Evolutionary conservation across 2,329 filamentous ascomycete species (phyloP).

Genomic region (Fusarium anthophilum): DNA sequence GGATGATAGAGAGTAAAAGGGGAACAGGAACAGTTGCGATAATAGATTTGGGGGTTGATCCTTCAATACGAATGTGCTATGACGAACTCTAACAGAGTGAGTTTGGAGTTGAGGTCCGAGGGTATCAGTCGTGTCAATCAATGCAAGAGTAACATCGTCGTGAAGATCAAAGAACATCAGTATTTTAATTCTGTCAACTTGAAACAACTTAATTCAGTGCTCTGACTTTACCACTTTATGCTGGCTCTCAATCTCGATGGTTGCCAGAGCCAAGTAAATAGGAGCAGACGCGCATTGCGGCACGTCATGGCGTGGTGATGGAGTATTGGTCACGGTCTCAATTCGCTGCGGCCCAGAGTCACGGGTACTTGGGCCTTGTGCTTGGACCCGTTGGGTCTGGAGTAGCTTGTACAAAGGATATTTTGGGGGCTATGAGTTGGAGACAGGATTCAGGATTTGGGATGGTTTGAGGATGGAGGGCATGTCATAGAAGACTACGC

Average conservation of each 20-base stretch:
- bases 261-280: background rate
- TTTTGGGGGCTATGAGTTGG: background rate
- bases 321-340: background rate
- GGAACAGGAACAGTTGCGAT: background rate
- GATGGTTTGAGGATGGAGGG: background rate
- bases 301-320: slow-evolving; percentile 8
- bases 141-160: background rate
- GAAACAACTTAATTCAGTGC: background rate
- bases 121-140: background rate
- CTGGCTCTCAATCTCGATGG: background rate
- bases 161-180: background rate
- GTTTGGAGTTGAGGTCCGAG: background rate
- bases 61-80: background rate
- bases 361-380: background rate
- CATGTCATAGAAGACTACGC: background rate
- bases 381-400: background rate
- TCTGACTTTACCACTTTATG: no score
- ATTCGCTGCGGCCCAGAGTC: background rate
- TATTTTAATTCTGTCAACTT: background rate
- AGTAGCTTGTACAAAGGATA: background rate
- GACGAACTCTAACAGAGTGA: background rate
- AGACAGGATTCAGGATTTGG: slow-evolving; percentile 15
- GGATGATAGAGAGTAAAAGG: background rate
- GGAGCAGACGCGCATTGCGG: background rate
- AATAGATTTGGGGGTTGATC: background rate